A percentile compares a stretch with the other conserved stretches of the same genome.
Conservation (phyloP, 2,329 filamentous ascomycete genomes). For the Coniochaeta prunicola region DNA sequence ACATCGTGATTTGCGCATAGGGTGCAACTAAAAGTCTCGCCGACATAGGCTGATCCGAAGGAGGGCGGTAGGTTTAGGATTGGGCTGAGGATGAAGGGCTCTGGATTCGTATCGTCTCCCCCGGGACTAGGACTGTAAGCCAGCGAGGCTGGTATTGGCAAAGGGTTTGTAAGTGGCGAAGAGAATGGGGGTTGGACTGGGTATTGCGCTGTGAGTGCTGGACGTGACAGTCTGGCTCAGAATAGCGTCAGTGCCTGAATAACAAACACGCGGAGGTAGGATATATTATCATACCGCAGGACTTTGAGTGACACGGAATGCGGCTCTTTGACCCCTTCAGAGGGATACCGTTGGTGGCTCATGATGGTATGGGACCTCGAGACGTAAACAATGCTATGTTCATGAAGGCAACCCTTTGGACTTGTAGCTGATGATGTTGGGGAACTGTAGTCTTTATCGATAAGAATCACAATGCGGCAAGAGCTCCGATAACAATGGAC, state of each 20-base stretch:
- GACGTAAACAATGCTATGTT: background rate
- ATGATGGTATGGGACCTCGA: slow-evolving; percentile 22
- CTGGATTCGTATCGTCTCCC: slow-evolving; percentile 33
- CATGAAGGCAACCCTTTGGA: slow-evolving; percentile 3
- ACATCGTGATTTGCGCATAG: slow-evolving; percentile 91
- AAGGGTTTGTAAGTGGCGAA: slow-evolving; percentile 30
- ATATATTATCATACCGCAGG: slow-evolving; percentile 43
- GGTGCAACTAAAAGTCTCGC: slow-evolving; percentile 90
- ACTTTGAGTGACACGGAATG: slow-evolving; percentile 76
- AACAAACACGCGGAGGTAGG: background rate
- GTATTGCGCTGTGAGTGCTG: slow-evolving; percentile 66
- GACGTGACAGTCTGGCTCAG: slow-evolving; percentile 66
- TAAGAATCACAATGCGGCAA: background rate
- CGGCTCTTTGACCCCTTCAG: slow-evolving; percentile 62
- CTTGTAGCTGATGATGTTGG: background rate
- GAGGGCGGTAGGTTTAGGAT: slow-evolving; percentile 79
- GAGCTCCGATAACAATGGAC: background rate
- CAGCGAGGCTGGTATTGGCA: slow-evolving; percentile 58
- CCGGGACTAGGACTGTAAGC: slow-evolving; percentile 48
- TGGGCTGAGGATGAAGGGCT: slow-evolving; percentile 52
- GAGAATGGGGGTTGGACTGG: slow-evolving; percentile 45
- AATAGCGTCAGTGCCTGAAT: background rate
- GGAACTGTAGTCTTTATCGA: background rate
- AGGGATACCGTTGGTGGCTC: slow-evolving; percentile 52
- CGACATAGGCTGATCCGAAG: slow-evolving; percentile 92